Evolutionary conservation across 169 alveolate species (phyloP), one percentile per base, ranked within the genome.

Genomic region (Eimeria zaria): DNA sequence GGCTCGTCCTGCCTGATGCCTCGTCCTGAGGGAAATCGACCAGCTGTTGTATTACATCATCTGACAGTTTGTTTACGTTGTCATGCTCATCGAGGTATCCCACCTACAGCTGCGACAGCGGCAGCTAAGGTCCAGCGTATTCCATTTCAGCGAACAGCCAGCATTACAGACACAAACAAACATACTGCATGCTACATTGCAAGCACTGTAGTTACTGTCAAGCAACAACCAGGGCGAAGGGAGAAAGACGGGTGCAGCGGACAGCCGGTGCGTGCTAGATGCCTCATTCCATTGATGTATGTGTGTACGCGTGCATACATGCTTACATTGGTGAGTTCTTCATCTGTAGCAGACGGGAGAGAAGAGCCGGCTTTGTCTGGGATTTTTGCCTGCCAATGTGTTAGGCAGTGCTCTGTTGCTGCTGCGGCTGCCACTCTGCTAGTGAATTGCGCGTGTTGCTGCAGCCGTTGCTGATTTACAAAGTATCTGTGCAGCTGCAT

Each of bases 391-490:
- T 84, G 76, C n/a, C n/a, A n/a, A n/a, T n/a, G n/a, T n/a, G n/a
- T n/a, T n/a, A n/a, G 51, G 44, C 48, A 36, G 39, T 69, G 33
- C 91, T 76, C 22, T 84, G 91, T 51, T 84, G 91, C 58, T 84
- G 91, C 44, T 84, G 60, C 91, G 58, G 91, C 48, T 60, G 51
- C 91, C 91, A 84, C 76, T 84, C 78, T 8, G 16, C 78, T 39
- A 84, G 91, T 20, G 91, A 84, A 33, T n/a, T 76, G 91, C 91
- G 91, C 91, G 2, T 58, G 91, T 69, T 84, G 91, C 58, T 55
- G 91, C 51, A 78, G 91, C 36, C 91, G 91, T 78, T 58, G 76
- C 60, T 84, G 91, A 36, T 58, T 55, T 69, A 76, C 18, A 36
- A 84, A 55, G 64, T 36, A 53, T 16, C 91, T 84, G 78, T 84